phyloP scores from a whole-genome alignment of 352 stramenopile species.

The Globisporangium iwayamae region DNA sequence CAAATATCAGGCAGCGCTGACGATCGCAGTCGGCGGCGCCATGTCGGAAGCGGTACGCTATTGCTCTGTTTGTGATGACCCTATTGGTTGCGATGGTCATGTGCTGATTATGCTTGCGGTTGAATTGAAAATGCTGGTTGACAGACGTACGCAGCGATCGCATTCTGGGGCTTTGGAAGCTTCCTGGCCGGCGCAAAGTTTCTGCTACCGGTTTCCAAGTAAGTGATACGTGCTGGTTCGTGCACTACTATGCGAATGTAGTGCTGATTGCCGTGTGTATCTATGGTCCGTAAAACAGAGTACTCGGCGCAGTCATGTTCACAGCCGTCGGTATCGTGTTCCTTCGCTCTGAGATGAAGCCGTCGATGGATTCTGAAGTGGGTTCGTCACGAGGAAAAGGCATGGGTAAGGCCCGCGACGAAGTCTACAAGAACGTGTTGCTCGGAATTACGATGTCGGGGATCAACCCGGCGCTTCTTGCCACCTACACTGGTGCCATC shows the following conservation, averaged over 20 bases:
- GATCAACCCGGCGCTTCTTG: constrained; percentile 81
- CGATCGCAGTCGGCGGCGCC: constrained; percentile 77
- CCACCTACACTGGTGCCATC: constrained; percentile 85
- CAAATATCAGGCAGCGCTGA: constrained; percentile 76
- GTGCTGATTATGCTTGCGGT: constrained; percentile 9
- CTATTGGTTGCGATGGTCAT: not conserved
- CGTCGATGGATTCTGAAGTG: constrained; percentile 57
- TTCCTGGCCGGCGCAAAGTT: constrained; percentile 84
- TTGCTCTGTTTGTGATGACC: not conserved
- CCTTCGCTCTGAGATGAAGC: constrained; percentile 76
- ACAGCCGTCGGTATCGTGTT: constrained; percentile 80
- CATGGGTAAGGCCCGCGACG: constrained; percentile 44
- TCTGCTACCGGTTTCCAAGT: constrained; percentile 84
- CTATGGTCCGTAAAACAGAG: constrained; percentile 26
- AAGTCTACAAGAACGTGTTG: constrained; percentile 79
- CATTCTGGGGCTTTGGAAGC: constrained; percentile 88
- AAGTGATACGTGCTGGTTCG: constrained; percentile 14
- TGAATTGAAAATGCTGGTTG: not conserved
- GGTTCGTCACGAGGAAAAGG: constrained; percentile 49
- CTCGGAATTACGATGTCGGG: constrained; percentile 87
- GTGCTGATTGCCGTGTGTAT: not conserved
- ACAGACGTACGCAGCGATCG: constrained; percentile 84
- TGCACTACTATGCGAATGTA: not conserved
- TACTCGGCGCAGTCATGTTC: constrained; percentile 84
- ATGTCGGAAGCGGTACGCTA: constrained; percentile 73